phyloP scores from a whole-genome alignment of 148 eudicot species.

The Vaccinium corymbosum region DNA sequence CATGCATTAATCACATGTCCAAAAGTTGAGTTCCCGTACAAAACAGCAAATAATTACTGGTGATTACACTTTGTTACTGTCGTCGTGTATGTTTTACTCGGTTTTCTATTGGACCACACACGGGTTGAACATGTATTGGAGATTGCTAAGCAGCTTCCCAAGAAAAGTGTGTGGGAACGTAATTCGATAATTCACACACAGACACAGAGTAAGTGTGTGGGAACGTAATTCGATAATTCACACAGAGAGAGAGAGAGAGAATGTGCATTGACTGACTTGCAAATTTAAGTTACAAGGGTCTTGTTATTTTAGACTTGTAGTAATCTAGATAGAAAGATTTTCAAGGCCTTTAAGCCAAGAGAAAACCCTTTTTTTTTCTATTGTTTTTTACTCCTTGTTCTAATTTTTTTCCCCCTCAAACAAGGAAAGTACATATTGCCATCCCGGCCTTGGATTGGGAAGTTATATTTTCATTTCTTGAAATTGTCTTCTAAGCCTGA shows the following conservation, averaged over 20 bases:
- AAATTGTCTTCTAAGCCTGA: conserved; percentile 16
- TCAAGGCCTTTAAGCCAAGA: conserved; percentile 15
- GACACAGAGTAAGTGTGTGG: not conserved
- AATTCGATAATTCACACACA: not conserved
- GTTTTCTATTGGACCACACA: not conserved
- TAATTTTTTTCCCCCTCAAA: not conserved
- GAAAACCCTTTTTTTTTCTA: not conserved
- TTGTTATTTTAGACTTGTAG: conserved; percentile 22
- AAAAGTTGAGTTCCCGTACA: too few relatives aligned
- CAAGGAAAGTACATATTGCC: not conserved
- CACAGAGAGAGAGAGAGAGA: not conserved
- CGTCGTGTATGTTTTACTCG: too few relatives aligned
- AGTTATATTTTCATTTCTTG: conserved; percentile 23
- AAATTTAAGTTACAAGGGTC: conserved; percentile 11
- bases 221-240: not conserved
- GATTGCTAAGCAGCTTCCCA: not conserved
- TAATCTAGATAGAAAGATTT: conserved; percentile 14
- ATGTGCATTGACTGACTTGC: conserved; percentile 11
- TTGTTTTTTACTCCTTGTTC: not conserved
- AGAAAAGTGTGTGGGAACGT: not conserved
- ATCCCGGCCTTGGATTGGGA: not conserved
- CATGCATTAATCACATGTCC: too few relatives aligned
- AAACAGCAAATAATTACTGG: too few relatives aligned
- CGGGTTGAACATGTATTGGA: not conserved
- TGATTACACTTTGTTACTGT: too few relatives aligned